A percentile compares a stretch with the other conserved stretches of the same genome.
phyloP scores from a whole-genome alignment of 2,329 filamentous ascomycete genomes.

The Tolypocladium pustulatum region DNA sequence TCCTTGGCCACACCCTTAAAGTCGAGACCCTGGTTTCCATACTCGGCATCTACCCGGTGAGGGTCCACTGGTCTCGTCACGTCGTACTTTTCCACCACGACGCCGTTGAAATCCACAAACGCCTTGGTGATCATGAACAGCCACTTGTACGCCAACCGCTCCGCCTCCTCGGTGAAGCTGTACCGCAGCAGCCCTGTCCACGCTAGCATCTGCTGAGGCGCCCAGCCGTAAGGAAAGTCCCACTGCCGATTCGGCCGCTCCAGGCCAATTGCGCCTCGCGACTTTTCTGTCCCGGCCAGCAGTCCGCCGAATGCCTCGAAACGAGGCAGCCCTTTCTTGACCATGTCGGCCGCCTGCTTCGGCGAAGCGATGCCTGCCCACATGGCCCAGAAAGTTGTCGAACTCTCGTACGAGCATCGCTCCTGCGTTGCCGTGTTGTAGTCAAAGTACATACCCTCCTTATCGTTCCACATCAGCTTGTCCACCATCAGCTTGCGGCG shows the following conservation, averaged over 20 bases:
- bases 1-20: slow-evolving; percentile 95
- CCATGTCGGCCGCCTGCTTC: slow-evolving; percentile 74
- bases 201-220: slow-evolving; percentile 94
- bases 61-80: slow-evolving; percentile 84
- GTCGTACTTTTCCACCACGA: slow-evolving; percentile 98
- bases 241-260: slow-evolving; percentile 90
- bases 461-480: slow-evolving; percentile 87
- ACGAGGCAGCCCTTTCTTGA: slow-evolving; percentile 69
- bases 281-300: slow-evolving; percentile 80
- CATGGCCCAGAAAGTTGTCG: slow-evolving; percentile 94
- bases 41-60: slow-evolving; percentile 91
- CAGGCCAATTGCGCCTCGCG: slow-evolving; percentile 67
- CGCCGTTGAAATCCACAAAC: slow-evolving; percentile 96
- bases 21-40: slow-evolving; percentile 90
- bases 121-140: slow-evolving; percentile 97
- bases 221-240: slow-evolving; percentile 98
- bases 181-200: slow-evolving; percentile 91
- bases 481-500: slow-evolving; percentile 78
- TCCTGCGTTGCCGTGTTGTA: slow-evolving; percentile 79
- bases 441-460: slow-evolving; percentile 94
- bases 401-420: slow-evolving; percentile 77
- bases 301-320: slow-evolving; percentile 85
- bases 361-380: slow-evolving; percentile 88
- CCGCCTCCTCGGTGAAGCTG: slow-evolving; percentile 81
- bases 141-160: slow-evolving; percentile 91